Evolutionary conservation across 2,329 filamentous ascomycete species (phyloP), one percentile per base, ranked within the genome.

Genomic region (Epichloe brachyelytri): DNA sequence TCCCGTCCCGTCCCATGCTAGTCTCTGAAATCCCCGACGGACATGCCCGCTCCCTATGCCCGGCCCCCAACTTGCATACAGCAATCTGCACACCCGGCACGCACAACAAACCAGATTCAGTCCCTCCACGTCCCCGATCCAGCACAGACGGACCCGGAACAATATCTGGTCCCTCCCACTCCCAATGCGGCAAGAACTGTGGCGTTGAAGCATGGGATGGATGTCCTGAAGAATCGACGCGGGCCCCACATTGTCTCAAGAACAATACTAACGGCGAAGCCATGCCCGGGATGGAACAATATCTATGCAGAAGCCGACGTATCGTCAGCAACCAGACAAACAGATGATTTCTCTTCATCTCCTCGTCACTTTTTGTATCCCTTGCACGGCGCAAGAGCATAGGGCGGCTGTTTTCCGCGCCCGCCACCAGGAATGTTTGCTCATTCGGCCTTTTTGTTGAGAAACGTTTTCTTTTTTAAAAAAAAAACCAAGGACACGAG

Each of bases 181-280:
- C 30, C 30, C 30, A 30, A 30, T 30, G 30, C 30, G 30, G 30
- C 30, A 30, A 30, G 10, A 30, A 30, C 8, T 30, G 30, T 30
- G 30, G 30, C 30, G 30, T 30, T 30, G 10, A 11, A 30, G 30
- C 30, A 30, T 10, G 30, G 30, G 30, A 30, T 30, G 30, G 8
- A 30, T 15, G 19, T 26, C 14, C 10, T 17, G 22, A 45, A 45
- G 43, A 45, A 33, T 14, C 12, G 38, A 39, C 8, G 38, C 30
- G 14, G 39, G 19, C n/a, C 40, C 22, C 46, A 36, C 41, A 30
- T n/a, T 56, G 55, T 58, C 58, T 57, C 55, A 54, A 56, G 56
- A 64, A 67, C 64, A 66, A 66, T 66, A 63, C 57, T 57, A 65
- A 65, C 57, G 52, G 45, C 51, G 44, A 53, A 56, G 62, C 61